Percentiles rank a stretch among this genome's conserved stretches.
phyloP scores from a whole-genome alignment of 495 filamentous ascomycete species.

The Penicillium cataractarum region DNA sequence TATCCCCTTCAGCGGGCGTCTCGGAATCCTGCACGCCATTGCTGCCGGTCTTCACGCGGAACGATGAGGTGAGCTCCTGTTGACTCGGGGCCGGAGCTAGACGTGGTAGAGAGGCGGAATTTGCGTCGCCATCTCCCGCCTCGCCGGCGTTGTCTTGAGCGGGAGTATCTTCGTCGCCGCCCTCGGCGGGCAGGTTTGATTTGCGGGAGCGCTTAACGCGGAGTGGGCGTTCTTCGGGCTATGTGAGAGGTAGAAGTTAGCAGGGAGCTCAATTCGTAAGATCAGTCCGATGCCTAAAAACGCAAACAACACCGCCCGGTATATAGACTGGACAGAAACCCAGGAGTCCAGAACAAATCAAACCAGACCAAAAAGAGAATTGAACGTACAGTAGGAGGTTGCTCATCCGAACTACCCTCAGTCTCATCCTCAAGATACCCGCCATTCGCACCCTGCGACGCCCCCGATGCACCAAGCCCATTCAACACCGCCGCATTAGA shows the following conservation, averaged over 20 bases:
- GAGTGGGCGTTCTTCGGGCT: conserved; percentile 91
- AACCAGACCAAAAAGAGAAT: conserved; percentile 2
- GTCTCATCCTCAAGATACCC: conserved; percentile 49
- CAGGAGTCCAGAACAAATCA: not conserved
- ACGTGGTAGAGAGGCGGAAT: conserved; percentile 33
- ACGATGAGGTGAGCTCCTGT: conserved; percentile 46
- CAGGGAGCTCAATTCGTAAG: not conserved
- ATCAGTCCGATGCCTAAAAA: not conserved
- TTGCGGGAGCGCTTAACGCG: conserved; percentile 80
- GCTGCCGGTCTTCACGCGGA: conserved; percentile 41
- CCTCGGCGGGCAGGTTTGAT: conserved; percentile 37
- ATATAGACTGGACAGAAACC: not conserved
- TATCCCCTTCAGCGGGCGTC: conserved; percentile 28
- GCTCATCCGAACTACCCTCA: conserved; percentile 53
- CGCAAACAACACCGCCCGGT: not conserved
- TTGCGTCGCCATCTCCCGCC: conserved; percentile 19
- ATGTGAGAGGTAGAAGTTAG: not conserved
- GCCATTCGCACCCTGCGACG: conserved; percentile 27
- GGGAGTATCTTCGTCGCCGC: conserved; percentile 27
- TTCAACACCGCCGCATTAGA: conserved; percentile 32
- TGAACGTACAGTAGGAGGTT: conserved; percentile 48
- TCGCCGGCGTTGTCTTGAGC: conserved; percentile 27
- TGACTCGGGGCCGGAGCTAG: conserved; percentile 47
- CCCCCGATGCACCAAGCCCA: conserved; percentile 21
- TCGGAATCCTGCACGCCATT: conserved; percentile 37